phyloP scores from a whole-genome alignment of 202 grass and related monocot species.

The Brachypodium distachyon region DNA sequence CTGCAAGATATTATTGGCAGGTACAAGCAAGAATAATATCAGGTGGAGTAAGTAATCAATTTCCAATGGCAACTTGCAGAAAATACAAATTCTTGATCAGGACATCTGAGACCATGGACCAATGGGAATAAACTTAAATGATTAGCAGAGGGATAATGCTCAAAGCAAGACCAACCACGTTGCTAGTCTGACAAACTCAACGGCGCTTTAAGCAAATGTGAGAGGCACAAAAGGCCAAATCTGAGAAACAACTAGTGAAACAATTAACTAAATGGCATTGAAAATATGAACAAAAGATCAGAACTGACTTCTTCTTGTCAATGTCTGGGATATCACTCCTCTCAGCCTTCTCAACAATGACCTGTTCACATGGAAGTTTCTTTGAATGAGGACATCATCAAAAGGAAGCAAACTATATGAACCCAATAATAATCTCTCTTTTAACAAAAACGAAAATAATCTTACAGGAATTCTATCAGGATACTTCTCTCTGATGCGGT shows the following conservation, averaged over 20 bases:
- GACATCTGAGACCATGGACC: background rate
- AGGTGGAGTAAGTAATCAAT: background rate
- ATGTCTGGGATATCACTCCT: slow-evolving; percentile 83
- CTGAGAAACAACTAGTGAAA: background rate
- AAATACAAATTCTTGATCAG: background rate
- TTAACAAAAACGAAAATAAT: background rate
- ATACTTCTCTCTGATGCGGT: slow-evolving; percentile 89
- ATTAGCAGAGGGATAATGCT: background rate
- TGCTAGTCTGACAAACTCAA: background rate
- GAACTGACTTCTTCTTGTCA: slow-evolving; percentile 88
- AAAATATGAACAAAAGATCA: background rate
- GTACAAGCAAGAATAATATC: slow-evolving; percentile 11
- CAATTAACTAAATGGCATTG: background rate
- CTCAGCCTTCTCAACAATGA: slow-evolving; percentile 96
- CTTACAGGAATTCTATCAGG: slow-evolving; percentile 94
- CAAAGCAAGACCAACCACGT: background rate
- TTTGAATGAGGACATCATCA: background rate
- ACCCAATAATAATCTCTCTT: no score
- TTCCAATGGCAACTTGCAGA: background rate
- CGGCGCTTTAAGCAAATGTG: background rate
- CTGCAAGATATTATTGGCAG: background rate
- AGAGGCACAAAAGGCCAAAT: background rate
- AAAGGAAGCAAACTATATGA: background rate
- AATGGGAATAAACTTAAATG: background rate
- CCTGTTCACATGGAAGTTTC: slow-evolving; percentile 29